phyloP scores from a whole-genome alignment of 805 yeast species.

The Saccharomycopsis schoenii region DNA sequence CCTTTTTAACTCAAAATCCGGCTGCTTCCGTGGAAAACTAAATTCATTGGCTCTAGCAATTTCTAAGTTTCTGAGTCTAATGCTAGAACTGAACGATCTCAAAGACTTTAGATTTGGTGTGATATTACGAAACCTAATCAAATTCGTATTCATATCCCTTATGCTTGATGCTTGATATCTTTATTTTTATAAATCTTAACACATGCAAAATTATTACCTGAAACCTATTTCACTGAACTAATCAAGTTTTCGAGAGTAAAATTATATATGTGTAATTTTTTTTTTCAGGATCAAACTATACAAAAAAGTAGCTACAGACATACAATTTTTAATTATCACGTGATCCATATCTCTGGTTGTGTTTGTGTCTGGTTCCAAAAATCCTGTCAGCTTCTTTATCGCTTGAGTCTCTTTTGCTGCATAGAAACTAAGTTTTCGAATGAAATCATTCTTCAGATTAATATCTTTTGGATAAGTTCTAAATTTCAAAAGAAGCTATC shows the following conservation, averaged over 20 bases:
- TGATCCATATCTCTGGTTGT: neutral
- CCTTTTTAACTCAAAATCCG: neutral
- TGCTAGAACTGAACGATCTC: neutral
- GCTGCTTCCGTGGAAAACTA: neutral
- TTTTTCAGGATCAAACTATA: too few species aligned
- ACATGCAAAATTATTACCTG: neutral
- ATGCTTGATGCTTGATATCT: neutral
- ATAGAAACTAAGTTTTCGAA: too few species aligned
- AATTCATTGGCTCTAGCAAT: neutral
- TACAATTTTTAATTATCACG: too few species aligned
- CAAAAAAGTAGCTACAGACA: too few species aligned
- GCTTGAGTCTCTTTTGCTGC: neutral
- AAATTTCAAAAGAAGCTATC: neutral
- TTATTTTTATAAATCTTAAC: too few species aligned
- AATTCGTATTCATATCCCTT: neutral
- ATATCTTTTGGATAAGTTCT: neutral
- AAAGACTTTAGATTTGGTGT: neutral
- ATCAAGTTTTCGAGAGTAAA: too few species aligned
- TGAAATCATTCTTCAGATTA: neutral
- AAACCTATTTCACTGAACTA: neutral
- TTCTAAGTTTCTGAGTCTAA: neutral
- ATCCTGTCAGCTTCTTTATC: neutral
- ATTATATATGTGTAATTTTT: too few species aligned
- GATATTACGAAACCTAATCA: neutral
- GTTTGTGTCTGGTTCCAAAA: neutral